Base-by-base conservation (phyloP, 2,329 filamentous ascomycete genomes). In the Furcasterigmium furcatum region DNA sequence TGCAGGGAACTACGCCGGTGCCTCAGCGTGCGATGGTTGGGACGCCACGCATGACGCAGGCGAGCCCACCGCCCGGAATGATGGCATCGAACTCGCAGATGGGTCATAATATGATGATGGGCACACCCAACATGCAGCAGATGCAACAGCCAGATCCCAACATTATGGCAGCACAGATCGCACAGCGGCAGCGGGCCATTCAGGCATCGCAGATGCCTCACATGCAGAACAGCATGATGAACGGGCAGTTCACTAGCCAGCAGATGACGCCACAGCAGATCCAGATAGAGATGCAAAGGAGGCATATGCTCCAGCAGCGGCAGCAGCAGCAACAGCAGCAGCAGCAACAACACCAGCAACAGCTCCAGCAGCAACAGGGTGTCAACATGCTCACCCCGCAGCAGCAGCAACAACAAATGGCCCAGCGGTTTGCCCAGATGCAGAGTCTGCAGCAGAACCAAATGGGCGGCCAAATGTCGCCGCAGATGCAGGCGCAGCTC, bases 11-110 rank as follows among this genome's bases (percentile, higher is more conserved):
- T 12, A 85, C 82, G 1, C 82, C 82, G 1, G 75, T 82, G 18
- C 73, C 67, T 41, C 65, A 78, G 47, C 63, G 72, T 58, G 62
- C 75, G 57, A 73, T 77, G 55, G 64, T 69, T 10, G 70, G 76
- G 13, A 85, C 81, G 10, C 82, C 82, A 38, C 76, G 80, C 46
- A 82, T 84, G 74, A 72, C 67, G 24, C 81, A 85, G 60, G 76
- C 73, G 21, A 85, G 81, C 57, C 80, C 82, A 18, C 75, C 80
- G 38, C 78, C 80, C 38, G 71, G 68, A 32, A 77, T 79, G 70
- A 78, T 84, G 72, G 68, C 74, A 1, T 76, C 80, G 46, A 72
- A 71, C 49, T 77, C 76, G 47, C 77, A 79, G 55, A 74, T 80
- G 63, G 71, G 72, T 20, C 71, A 72, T 48, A 61, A 52, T 43